Evolutionary conservation across 768 basidiomycete species (phyloP).

Genomic region (Naganishia kalamii): DNA sequence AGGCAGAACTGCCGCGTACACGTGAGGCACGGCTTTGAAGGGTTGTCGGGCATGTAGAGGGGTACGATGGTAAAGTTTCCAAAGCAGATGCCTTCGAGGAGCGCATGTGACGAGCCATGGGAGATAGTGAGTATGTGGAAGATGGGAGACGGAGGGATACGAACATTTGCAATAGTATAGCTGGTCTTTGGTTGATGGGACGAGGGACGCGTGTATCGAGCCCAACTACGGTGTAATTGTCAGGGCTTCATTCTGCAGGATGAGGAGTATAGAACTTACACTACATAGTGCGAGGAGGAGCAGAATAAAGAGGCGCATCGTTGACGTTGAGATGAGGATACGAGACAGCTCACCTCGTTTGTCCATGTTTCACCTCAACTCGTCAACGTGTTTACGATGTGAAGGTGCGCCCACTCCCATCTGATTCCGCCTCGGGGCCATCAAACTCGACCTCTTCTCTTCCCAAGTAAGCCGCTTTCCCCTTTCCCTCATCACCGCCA

Average conservation of each 20-base stretch:
- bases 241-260: not conserved
- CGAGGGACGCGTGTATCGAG: not conserved
- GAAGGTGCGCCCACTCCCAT: too few relatives aligned
- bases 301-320: not conserved
- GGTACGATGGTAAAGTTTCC: constrained; percentile 79
- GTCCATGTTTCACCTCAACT: too few relatives aligned
- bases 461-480: too few relatives aligned
- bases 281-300: not conserved
- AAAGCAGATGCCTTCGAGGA: constrained; percentile 74
- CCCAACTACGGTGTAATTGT: not conserved
- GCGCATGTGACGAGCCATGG: too few relatives aligned
- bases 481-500: not conserved
- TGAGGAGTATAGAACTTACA: not conserved
- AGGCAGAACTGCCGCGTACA: constrained; percentile 95
- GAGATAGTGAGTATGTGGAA: not conserved
- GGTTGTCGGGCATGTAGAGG: constrained; percentile 71
- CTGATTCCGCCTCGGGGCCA: too few relatives aligned
- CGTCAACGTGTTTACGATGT: too few relatives aligned
- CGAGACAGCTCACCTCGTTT: too few relatives aligned
- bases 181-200: constrained; percentile 15
- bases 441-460: too few relatives aligned
- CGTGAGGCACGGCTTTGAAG: constrained; percentile 80
- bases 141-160: constrained; percentile 14
- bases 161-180: constrained; percentile 46
- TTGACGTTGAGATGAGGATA: not conserved